These are phyloP conservation scores for Mycocalia duriaeana DNA, from an alignment of 1,284 basidiomycete species.

Conservation along the genomic window DNA sequence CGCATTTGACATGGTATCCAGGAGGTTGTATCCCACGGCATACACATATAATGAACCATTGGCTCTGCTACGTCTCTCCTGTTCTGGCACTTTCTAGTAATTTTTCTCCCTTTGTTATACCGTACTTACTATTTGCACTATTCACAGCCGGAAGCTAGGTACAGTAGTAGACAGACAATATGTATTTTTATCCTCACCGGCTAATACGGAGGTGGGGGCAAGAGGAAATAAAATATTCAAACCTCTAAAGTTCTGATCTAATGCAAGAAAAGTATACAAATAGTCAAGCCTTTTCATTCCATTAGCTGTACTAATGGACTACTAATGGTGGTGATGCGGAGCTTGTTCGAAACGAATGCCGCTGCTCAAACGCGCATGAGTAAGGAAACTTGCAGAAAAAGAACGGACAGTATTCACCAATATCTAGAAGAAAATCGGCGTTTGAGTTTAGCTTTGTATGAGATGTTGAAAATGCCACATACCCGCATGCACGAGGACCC, in stretches of 20 bases:
- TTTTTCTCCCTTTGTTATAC: slow-evolving; percentile 21
- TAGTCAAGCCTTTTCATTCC: background rate
- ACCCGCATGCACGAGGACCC: slow-evolving; percentile 78
- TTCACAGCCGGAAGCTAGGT: slow-evolving; percentile 37
- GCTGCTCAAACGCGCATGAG: slow-evolving; percentile 36
- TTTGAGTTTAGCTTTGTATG: no score
- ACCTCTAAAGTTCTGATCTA: no score
- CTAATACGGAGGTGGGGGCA: no score
- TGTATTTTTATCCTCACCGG: slow-evolving; percentile 51
- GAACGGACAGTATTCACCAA: slow-evolving; percentile 56
- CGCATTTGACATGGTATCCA: slow-evolving; percentile 26
- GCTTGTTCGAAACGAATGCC: slow-evolving; percentile 72
- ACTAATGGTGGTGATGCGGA: slow-evolving; percentile 40
- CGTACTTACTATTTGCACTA: slow-evolving; percentile 35
- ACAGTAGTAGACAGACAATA: slow-evolving; percentile 45
- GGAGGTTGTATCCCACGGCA: slow-evolving; percentile 31
- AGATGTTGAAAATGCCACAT: slow-evolving; percentile 19
- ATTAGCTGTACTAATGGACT: slow-evolving; percentile 5
- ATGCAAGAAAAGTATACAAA: background rate
- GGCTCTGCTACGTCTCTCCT: slow-evolving; percentile 20
- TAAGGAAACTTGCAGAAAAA: slow-evolving; percentile 7
- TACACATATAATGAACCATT: slow-evolving; percentile 31
- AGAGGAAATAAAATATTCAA: no score
- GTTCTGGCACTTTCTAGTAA: no score
- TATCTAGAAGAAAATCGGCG: no score